These are phyloP conservation scores for Dactylellina sp. DNA, from an alignment of 2,329 filamentous ascomycete genomes.

Conservation along the genomic window DNA sequence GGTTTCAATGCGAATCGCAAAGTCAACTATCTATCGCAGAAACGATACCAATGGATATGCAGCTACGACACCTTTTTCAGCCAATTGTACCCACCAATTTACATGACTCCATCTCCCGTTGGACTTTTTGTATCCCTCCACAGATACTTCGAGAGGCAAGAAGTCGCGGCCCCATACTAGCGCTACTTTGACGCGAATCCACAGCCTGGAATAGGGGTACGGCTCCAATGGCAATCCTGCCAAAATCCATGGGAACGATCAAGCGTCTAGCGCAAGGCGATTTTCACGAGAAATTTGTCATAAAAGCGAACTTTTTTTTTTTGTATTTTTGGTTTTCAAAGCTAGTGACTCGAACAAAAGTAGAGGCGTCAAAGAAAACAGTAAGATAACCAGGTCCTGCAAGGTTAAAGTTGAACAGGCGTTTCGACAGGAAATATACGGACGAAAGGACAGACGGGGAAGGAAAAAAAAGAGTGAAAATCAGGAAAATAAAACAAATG, in stretches of 20 bases:
- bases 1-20: not conserved
- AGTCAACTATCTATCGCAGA: no score
- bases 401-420: conserved; percentile 46
- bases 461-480: conserved; percentile 17
- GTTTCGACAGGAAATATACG: not conserved
- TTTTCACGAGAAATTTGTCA: not conserved
- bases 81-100: no score
- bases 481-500: conserved; percentile 29
- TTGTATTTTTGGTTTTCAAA: conserved; percentile 33
- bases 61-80: no score
- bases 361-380: conserved; percentile 37
- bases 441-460: conserved; percentile 27
- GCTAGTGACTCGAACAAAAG: conserved; percentile 32
- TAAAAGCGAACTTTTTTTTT: conserved; percentile 43
- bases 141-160: no score
- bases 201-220: not conserved
- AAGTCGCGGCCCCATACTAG: no score
- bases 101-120: no score
- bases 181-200: no score
- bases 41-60: no score
- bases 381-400: conserved; percentile 50
- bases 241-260: not conserved
- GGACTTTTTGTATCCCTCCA: no score
- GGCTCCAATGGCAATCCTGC: no score
- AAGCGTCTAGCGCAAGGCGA: not conserved